phyloP scores from a whole-genome alignment of 257 asterid species.

The Gentiana macrophylla region DNA sequence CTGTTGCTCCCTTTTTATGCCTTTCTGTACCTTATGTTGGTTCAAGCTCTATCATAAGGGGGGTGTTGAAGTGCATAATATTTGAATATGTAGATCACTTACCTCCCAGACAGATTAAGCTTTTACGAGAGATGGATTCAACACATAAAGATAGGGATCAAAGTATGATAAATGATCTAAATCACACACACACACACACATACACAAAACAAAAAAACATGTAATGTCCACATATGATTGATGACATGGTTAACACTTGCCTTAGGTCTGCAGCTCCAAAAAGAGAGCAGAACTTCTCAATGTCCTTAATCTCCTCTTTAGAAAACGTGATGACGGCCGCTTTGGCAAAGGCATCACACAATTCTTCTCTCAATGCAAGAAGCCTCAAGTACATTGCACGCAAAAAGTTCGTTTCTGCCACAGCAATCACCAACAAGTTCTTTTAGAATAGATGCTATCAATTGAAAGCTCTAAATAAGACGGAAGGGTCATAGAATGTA shows the following conservation, averaged over 20 bases:
- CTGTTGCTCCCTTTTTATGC: too few species aligned
- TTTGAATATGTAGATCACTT: too few species aligned
- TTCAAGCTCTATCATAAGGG: too few species aligned
- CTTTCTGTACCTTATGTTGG: too few species aligned
- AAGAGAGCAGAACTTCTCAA: constrained; percentile 58
- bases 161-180: too few species aligned
- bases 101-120: too few species aligned
- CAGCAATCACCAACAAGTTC: constrained; percentile 6
- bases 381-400: constrained; percentile 86
- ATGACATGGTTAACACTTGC: constrained; percentile 17
- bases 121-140: too few species aligned
- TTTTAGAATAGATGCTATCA: constrained; percentile 4
- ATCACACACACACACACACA: too few species aligned
- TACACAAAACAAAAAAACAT: too few species aligned
- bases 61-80: too few species aligned
- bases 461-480: constrained; percentile 5
- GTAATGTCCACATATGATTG: too few species aligned
- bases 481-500: constrained; percentile 25
- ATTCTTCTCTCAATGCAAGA: constrained; percentile 49
- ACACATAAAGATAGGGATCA: too few species aligned
- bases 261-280: constrained; percentile 72
- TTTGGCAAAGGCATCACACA: constrained; percentile 49
- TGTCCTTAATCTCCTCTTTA: constrained; percentile 38
- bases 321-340: constrained; percentile 51
- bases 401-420: constrained; percentile 70